phyloP scores from a whole-genome alignment of 2,329 filamentous ascomycete species.

The Fusarium bulbicola region DNA sequence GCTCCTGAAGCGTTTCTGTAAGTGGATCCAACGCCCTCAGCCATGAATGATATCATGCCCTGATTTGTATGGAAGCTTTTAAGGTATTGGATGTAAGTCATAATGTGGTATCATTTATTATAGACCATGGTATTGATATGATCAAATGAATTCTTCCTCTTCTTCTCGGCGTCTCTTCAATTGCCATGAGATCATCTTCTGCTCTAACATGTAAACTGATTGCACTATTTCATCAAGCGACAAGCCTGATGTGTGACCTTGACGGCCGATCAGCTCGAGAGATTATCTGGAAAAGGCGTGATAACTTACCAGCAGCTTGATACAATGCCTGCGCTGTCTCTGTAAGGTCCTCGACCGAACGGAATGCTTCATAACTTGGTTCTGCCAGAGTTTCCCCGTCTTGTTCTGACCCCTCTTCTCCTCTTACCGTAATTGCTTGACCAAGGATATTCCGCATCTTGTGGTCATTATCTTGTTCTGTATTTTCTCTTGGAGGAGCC shows the following conservation, averaged over 20 bases:
- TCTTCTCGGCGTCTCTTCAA: constrained; percentile 5
- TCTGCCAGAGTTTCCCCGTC: background rate
- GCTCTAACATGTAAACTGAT: constrained; percentile 52
- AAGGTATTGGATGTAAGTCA: background rate
- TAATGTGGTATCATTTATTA: background rate
- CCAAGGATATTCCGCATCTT: constrained; percentile 35
- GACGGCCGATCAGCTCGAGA: constrained; percentile 14
- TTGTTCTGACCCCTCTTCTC: constrained; percentile 12
- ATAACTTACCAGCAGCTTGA: constrained; percentile 44
- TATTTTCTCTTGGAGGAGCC: constrained; percentile 25
- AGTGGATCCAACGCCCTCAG: constrained; percentile 3
- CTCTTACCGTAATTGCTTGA: constrained; percentile 17
- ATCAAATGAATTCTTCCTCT: background rate
- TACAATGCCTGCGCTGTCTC: constrained; percentile 46
- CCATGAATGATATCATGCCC: constrained; percentile 28
- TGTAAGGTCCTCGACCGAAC: constrained; percentile 45
- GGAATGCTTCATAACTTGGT: constrained; percentile 45
- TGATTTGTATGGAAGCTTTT: background rate
- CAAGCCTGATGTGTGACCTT: constrained; percentile 47
- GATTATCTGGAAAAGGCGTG: background rate
- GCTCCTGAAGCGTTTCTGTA: background rate
- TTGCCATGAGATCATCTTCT: constrained; percentile 49
- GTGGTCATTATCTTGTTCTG: constrained; percentile 41
- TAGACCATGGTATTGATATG: background rate
- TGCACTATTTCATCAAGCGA: constrained; percentile 47